phyloP scores from a whole-genome alignment of 1,139 yeast species.

The Yamadazyma oceani region DNA sequence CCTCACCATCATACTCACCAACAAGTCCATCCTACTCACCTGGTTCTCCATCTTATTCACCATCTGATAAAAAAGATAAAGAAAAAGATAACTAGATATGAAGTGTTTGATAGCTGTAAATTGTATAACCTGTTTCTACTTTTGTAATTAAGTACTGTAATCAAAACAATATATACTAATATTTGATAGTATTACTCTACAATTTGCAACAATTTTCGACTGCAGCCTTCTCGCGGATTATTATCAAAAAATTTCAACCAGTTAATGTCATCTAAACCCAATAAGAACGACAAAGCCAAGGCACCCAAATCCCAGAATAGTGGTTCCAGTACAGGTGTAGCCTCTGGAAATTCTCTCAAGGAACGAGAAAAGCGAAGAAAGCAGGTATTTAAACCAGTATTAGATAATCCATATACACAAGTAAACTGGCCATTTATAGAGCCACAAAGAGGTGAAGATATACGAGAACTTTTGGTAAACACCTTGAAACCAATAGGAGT shows the following conservation, averaged over 20 bases:
- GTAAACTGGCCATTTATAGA: constrained; percentile 55
- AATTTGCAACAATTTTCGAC: constrained; percentile 1
- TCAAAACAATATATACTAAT: neutral
- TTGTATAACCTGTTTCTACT: neutral
- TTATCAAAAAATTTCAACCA: neutral
- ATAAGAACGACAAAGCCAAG: neutral
- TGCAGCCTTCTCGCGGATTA: too few relatives aligned
- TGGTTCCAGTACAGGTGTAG: constrained; percentile 5
- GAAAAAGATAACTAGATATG: constrained; percentile 4
- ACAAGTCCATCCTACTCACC: constrained; percentile 44
- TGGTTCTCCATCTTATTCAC: constrained; percentile 59
- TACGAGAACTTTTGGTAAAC: constrained; percentile 41
- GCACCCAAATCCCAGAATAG: neutral
- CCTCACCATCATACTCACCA: constrained; percentile 58
- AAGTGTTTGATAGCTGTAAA: neutral
- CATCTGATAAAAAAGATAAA: constrained; percentile 22
- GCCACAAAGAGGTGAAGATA: constrained; percentile 33
- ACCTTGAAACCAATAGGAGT: constrained; percentile 38
- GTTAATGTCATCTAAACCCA: too few relatives aligned
- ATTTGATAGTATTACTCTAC: too few relatives aligned
- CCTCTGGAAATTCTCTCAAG: constrained; percentile 32
- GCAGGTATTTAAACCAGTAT: constrained; percentile 59
- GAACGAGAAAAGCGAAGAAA: constrained; percentile 45
- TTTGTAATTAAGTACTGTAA: neutral
- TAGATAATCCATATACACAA: constrained; percentile 59